Conservation (phyloP, 805 yeast genomes). For the Candida dendrica region DNA sequence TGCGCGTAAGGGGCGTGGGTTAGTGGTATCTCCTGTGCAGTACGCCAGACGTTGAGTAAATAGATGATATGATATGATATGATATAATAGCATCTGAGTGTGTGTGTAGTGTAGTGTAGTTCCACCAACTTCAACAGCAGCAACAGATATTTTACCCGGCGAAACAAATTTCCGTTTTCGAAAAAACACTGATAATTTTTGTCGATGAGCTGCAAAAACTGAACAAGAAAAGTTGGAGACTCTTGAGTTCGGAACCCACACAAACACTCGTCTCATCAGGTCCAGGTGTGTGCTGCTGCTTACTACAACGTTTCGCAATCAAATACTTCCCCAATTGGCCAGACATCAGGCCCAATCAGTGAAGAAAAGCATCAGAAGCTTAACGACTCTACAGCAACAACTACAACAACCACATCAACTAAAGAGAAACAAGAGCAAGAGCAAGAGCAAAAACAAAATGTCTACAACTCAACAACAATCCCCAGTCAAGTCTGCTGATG, state of each 20-base stretch:
- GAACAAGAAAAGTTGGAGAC: too few species aligned
- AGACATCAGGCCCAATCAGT: background rate
- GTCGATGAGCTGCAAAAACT: too few species aligned
- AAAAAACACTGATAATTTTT: too few species aligned
- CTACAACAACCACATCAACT: background rate
- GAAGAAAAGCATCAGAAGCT: background rate
- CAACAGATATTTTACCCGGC: background rate
- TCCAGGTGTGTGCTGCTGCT: background rate
- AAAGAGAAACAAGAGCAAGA: background rate
- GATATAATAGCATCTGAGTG: too few species aligned
- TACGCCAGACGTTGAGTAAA: constrained; percentile 12
- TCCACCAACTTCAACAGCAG: background rate
- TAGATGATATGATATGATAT: too few species aligned
- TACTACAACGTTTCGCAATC: background rate
- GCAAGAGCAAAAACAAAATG: background rate
- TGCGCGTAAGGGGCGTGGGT: constrained; percentile 86
- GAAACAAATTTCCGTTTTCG: too few species aligned
- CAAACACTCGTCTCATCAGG: background rate
- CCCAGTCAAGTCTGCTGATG: background rate
- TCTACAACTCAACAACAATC: background rate
- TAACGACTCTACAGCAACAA: background rate
- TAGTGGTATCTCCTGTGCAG: constrained; percentile 68
- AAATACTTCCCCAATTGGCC: background rate
- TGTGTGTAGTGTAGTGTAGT: too few species aligned
- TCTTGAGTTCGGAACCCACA: too few species aligned